Evolutionary conservation across 1,284 basidiomycete species (phyloP).

Genomic region (Cutaneotrichosporon spelunceum): DNA sequence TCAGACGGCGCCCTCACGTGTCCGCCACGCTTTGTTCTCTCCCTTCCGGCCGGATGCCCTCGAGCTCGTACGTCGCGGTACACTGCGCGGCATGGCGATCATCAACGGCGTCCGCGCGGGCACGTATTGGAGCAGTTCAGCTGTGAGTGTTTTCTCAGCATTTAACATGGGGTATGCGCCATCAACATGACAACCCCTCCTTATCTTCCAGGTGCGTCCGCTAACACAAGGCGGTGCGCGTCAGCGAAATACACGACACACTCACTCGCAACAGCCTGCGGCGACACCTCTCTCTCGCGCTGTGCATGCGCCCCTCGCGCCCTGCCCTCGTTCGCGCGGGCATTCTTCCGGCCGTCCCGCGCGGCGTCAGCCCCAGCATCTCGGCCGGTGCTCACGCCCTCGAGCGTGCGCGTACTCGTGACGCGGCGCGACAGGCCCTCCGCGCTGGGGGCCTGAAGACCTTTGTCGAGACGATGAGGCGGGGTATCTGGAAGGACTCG

Average conservation of each 20-base stretch:
- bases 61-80: conserved; percentile 30
- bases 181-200: too few species aligned
- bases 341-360: conserved; percentile 20
- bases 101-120: conserved; percentile 20
- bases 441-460: conserved; percentile 13
- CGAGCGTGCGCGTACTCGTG: conserved; percentile 15
- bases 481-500: conserved; percentile 10
- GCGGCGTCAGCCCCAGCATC: conserved; percentile 13
- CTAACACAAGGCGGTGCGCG: conserved; percentile 27
- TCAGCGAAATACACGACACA: conserved; percentile 25
- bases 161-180: too few species aligned
- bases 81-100: conserved; percentile 28
- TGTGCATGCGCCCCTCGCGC: conserved; percentile 18
- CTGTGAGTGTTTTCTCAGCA: conserved; percentile 19
- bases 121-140: conserved; percentile 26
- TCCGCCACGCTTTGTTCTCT: conserved; percentile 27
- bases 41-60: conserved; percentile 27
- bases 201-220: too few species aligned
- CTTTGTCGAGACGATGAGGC: conserved; percentile 14
- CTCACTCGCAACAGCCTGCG: conserved; percentile 18
- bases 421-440: conserved; percentile 20
- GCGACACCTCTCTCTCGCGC: conserved; percentile 19
- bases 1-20: conserved; percentile 26
- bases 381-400: conserved; percentile 22
- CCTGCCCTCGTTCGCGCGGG: conserved; percentile 17